These are phyloP conservation scores for Kappamyces sp. DNA, from an alignment of 192 early-diverging fungal species.

Conservation along the genomic window DNA sequence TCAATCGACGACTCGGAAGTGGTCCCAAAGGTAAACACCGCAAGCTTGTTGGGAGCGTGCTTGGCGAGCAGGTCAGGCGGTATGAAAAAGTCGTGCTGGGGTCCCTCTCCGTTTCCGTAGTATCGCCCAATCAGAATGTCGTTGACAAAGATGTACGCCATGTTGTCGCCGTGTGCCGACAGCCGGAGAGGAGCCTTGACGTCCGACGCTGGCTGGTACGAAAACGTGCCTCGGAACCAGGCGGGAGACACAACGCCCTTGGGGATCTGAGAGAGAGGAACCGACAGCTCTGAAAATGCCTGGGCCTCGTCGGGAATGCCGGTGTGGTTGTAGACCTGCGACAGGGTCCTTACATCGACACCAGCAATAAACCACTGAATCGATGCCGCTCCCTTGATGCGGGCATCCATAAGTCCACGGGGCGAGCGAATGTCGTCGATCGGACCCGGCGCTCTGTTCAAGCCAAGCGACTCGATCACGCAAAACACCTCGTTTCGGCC, in stretches of 20 bases:
- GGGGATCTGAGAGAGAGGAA: constrained; percentile 3
- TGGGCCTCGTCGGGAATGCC: constrained; percentile 70
- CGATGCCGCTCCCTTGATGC: constrained; percentile 38
- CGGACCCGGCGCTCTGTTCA: constrained; percentile 62
- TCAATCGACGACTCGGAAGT: too few relatives aligned
- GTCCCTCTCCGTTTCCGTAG: constrained; percentile 59
- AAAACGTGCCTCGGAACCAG: constrained; percentile 43
- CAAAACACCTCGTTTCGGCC: constrained; percentile 59
- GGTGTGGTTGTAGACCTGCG: constrained; percentile 54
- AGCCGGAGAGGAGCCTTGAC: constrained; percentile 53
- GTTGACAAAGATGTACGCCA: constrained; percentile 65
- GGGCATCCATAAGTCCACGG: constrained; percentile 61
- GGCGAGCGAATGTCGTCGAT: constrained; percentile 71
- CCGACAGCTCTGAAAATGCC: neutral
- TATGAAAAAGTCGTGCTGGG: constrained; percentile 66
- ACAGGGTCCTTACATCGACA: constrained; percentile 61
- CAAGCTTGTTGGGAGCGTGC: neutral
- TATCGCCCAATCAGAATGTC: constrained; percentile 63
- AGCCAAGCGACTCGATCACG: constrained; percentile 70
- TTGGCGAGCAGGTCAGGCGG: neutral
- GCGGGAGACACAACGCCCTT: neutral
- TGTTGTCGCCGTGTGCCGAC: constrained; percentile 59
- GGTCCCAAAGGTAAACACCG: too few relatives aligned
- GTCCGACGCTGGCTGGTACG: neutral
- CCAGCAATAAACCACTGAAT: constrained; percentile 65